phyloP scores from a whole-genome alignment of 2,329 filamentous ascomycete genomes.

The Magnaporthiopsis poae region DNA sequence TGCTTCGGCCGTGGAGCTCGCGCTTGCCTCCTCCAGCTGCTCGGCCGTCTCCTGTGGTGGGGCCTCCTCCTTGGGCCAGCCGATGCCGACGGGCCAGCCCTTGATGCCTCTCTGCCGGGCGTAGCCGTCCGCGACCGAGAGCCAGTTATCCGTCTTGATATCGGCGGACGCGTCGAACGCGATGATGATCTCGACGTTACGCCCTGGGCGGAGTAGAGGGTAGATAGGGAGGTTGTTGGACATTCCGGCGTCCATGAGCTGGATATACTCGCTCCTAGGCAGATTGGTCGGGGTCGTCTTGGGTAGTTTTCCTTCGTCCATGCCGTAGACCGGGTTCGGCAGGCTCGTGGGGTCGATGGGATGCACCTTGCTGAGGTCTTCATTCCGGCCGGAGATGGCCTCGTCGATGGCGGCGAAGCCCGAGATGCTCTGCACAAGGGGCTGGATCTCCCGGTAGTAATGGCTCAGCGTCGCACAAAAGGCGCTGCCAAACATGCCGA shows the following conservation, averaged over 20 bases:
- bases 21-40: conserved; percentile 60
- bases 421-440: conserved; percentile 62
- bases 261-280: conserved; percentile 59
- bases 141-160: conserved; percentile 89
- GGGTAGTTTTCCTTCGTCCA: conserved; percentile 63
- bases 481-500: conserved; percentile 93
- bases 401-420: conserved; percentile 71
- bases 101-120: conserved; percentile 80
- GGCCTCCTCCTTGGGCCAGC: conserved; percentile 66
- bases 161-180: conserved; percentile 93
- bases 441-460: conserved; percentile 90
- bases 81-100: conserved; percentile 89
- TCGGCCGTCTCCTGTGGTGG: conserved; percentile 49
- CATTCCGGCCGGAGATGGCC: conserved; percentile 70
- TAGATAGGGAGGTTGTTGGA: conserved; percentile 96
- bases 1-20: conserved; percentile 48
- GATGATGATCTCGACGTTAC: conserved; percentile 79
- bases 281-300: conserved; percentile 69
- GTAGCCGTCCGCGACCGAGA: conserved; percentile 87
- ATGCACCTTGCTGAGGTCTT: conserved; percentile 82
- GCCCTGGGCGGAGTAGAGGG: conserved; percentile 76
- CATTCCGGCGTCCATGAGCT: conserved; percentile 96
- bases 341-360: conserved; percentile 86
- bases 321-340: conserved; percentile 78
- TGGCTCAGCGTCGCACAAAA: conserved; percentile 93